A percentile compares a stretch with the other conserved stretches of the same genome.
phyloP scores from a whole-genome alignment of 2,329 filamentous ascomycete species.

The Pestalotiopsis sp. region DNA sequence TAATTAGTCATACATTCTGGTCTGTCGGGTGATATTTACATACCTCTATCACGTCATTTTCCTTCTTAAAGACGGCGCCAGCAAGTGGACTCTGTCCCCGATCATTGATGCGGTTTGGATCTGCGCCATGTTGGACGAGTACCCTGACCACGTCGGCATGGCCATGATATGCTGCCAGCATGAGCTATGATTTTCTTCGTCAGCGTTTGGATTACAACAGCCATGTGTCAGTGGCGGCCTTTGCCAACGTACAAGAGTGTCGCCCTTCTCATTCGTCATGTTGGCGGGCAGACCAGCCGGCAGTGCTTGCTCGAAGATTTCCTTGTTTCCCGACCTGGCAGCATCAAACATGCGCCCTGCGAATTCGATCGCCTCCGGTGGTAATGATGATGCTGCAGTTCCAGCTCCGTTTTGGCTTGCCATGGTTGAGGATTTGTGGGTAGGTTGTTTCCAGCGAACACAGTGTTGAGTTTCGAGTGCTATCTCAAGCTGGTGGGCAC shows the following conservation, averaged over 20 bases:
- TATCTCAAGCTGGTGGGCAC: not conserved
- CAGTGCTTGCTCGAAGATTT: conserved; percentile 64
- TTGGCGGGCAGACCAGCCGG: conserved; percentile 68
- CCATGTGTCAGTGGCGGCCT: not conserved
- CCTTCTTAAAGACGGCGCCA: conserved; percentile 74
- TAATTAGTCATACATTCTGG: conserved; percentile 1
- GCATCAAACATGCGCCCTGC: conserved; percentile 69
- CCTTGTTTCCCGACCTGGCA: conserved; percentile 60
- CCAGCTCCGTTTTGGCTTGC: conserved; percentile 15
- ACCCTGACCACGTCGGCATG: conserved; percentile 62
- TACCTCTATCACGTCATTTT: conserved; percentile 64
- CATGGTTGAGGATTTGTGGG: conserved; percentile 19
- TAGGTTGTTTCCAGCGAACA: not conserved
- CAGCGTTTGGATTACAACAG: not conserved
- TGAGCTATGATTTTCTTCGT: conserved; percentile 49
- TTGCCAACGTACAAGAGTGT: conserved; percentile 59
- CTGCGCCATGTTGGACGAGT: conserved; percentile 64
- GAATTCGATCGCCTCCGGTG: conserved; percentile 67
- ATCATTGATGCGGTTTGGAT: conserved; percentile 70
- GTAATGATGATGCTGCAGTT: conserved; percentile 38
- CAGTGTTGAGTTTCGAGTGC: not conserved
- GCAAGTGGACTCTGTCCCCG: conserved; percentile 70
- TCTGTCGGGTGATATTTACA: not conserved
- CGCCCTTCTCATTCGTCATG: conserved; percentile 73
- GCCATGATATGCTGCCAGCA: conserved; percentile 74